Evolutionary conservation across 2,329 filamentous ascomycete species (phyloP).

Genomic region (Pseudovirgaria hyperparasitica): DNA sequence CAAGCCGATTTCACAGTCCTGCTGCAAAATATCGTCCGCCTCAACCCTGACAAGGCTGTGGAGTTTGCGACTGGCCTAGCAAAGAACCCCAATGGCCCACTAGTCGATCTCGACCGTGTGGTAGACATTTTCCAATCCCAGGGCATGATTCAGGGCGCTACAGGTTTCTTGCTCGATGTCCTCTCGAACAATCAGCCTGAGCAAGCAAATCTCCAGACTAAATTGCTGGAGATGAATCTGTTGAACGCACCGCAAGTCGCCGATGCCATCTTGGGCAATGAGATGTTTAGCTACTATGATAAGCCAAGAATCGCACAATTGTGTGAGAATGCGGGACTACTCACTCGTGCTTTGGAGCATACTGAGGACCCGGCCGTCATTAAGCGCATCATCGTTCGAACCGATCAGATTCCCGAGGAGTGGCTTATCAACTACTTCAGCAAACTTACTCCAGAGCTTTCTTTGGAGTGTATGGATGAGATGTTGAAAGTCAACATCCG

Average conservation of each 20-base stretch:
- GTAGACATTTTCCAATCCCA: conserved; percentile 98
- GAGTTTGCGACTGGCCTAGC: conserved; percentile 91
- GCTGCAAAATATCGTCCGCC: conserved; percentile 80
- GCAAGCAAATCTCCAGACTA: conserved; percentile 85
- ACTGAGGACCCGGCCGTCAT: conserved; percentile 83
- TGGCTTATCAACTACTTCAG: conserved; percentile 92
- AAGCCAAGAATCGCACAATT: conserved; percentile 76
- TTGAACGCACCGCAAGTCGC: conserved; percentile 94
- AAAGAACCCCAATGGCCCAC: conserved; percentile 73
- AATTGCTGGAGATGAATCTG: conserved; percentile 94
- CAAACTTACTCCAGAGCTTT: conserved; percentile 88
- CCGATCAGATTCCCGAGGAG: conserved; percentile 77
- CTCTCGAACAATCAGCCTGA: conserved; percentile 91
- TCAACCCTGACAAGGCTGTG: conserved; percentile 84
- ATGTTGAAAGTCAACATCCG: conserved; percentile 97
- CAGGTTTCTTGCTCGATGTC: conserved; percentile 92
- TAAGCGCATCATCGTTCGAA: conserved; percentile 80
- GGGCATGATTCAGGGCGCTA: conserved; percentile 94
- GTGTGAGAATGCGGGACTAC: conserved; percentile 82
- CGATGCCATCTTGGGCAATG: conserved; percentile 92
- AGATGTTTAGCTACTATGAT: conserved; percentile 98
- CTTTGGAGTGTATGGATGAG: conserved; percentile 82
- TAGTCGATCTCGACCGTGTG: conserved; percentile 87
- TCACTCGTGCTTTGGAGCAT: conserved; percentile 65
- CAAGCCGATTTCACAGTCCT: conserved; percentile 91